Conservation (phyloP, 192 early-diverging fungal genomes). For the Backusella psychrophila region DNA sequence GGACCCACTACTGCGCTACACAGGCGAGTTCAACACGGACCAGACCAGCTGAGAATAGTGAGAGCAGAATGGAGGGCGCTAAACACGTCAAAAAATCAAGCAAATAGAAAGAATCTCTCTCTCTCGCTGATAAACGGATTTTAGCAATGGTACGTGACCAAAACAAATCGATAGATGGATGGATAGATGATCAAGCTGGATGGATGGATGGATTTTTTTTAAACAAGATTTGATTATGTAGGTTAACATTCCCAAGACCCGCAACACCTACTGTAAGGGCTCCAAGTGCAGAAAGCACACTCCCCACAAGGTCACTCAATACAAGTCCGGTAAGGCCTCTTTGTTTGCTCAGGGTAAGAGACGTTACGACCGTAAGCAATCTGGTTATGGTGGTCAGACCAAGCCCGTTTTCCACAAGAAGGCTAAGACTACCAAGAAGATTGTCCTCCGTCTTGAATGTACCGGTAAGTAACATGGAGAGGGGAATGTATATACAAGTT, state of each 20-base stretch:
- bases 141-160: slow-evolving; percentile 12
- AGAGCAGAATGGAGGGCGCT: not conserved
- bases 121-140: slow-evolving; percentile 11
- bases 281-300: slow-evolving; percentile 98
- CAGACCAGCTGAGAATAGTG: not conserved
- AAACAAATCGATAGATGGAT: not conserved
- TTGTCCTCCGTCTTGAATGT: slow-evolving; percentile 99
- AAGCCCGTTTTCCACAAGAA: slow-evolving; percentile 99
- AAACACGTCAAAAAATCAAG: slow-evolving; percentile 4
- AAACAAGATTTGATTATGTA: slow-evolving; percentile 16
- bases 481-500: too few species aligned
- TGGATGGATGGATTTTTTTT: not conserved
- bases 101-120: slow-evolving; percentile 14
- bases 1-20: not conserved
- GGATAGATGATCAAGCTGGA: not conserved
- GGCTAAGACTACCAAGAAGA: slow-evolving; percentile 99
- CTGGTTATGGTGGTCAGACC: slow-evolving; percentile 99
- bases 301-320: slow-evolving; percentile 99
- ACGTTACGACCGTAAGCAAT: slow-evolving; percentile 79
- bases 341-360: slow-evolving; percentile 96
- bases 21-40: not conserved
- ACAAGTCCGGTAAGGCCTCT: slow-evolving; percentile 99
- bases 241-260: slow-evolving; percentile 99
- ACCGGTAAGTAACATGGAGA: slow-evolving; percentile 37
- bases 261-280: slow-evolving; percentile 99